phyloP scores from a whole-genome alignment of 2,329 filamentous ascomycete species.

The Fusarium musae region DNA sequence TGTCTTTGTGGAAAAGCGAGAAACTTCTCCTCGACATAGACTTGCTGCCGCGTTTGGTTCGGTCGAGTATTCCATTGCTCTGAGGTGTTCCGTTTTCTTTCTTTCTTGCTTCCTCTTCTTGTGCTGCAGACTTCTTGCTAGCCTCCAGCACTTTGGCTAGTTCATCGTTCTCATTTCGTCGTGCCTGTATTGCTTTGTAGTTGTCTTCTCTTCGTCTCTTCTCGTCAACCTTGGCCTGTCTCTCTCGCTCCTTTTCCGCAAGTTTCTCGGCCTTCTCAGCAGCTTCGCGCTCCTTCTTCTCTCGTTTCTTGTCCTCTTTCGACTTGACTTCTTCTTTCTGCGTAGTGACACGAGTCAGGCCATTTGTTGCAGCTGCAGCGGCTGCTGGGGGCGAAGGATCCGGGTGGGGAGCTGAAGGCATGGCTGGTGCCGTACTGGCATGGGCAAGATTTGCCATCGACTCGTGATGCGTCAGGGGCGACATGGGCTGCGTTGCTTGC shows the following conservation, averaged over 20 bases:
- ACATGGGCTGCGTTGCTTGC: constrained; percentile 61
- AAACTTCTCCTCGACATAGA: constrained; percentile 83
- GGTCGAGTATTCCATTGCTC: constrained; percentile 64
- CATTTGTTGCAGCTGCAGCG: constrained; percentile 30
- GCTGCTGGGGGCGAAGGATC: constrained; percentile 31
- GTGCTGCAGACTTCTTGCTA: constrained; percentile 70
- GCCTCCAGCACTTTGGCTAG: constrained; percentile 71
- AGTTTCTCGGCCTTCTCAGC: constrained; percentile 67
- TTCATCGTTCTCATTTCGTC: constrained; percentile 70
- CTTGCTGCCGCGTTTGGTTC: constrained; percentile 78
- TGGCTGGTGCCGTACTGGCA: constrained; percentile 69
- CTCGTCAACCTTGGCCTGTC: constrained; percentile 57
- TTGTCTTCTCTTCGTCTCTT: constrained; percentile 62
- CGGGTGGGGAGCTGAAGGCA: constrained; percentile 33
- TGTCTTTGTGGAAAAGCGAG: constrained; percentile 69
- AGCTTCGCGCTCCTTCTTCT: constrained; percentile 74
- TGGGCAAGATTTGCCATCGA: constrained; percentile 71
- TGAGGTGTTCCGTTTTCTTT: constrained; percentile 53
- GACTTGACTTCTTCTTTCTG: constrained; percentile 51
- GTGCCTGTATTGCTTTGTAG: constrained; percentile 61
- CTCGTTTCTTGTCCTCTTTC: constrained; percentile 72
- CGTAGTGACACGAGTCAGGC: constrained; percentile 36
- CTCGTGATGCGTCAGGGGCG: constrained; percentile 60
- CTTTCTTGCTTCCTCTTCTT: constrained; percentile 58
- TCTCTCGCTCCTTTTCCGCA: constrained; percentile 54